Percentiles rank a stretch among this genome's conserved stretches.
These are phyloP conservation scores for Trichoderma orchidacearum DNA, from an alignment of 495 filamentous ascomycete genomes.

Conservation along the genomic window DNA sequence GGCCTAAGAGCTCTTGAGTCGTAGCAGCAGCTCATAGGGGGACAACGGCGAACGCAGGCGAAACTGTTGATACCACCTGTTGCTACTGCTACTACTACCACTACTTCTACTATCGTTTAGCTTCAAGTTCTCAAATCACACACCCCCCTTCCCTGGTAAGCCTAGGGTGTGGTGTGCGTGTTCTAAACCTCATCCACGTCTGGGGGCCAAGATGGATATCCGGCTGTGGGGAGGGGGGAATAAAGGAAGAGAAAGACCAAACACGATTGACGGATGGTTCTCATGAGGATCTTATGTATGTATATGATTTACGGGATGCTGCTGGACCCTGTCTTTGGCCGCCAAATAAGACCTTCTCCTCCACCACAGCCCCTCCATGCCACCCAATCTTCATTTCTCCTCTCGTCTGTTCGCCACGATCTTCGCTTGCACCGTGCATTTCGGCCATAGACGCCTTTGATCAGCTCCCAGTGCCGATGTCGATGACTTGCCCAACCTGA, in stretches of 20 bases:
- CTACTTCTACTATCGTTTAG: no score
- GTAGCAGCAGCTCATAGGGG: not conserved
- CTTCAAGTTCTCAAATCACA: not conserved
- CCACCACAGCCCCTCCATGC: not conserved
- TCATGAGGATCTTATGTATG: not conserved
- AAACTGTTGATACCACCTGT: no score
- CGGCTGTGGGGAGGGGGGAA: not conserved
- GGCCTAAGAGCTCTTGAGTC: not conserved
- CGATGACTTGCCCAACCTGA: not conserved
- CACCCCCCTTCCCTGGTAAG: not conserved
- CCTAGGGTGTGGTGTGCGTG: not conserved
- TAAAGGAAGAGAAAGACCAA: not conserved
- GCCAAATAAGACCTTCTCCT: not conserved
- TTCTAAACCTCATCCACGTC: not conserved
- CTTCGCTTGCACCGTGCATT: conserved; percentile 1
- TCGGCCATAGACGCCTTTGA: not conserved
- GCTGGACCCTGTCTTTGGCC: not conserved
- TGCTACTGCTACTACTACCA: no score
- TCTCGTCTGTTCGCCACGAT: not conserved
- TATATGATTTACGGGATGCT: not conserved
- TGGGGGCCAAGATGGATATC: not conserved
- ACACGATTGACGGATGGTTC: not conserved
- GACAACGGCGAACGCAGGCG: not conserved
- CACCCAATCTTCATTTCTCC: not conserved
- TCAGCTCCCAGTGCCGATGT: not conserved